Evolutionary conservation across 345 rosid genomes (phyloP), one percentile per base, ranked within the genome.

Genomic region (Eucalyptus tenuipes): DNA sequence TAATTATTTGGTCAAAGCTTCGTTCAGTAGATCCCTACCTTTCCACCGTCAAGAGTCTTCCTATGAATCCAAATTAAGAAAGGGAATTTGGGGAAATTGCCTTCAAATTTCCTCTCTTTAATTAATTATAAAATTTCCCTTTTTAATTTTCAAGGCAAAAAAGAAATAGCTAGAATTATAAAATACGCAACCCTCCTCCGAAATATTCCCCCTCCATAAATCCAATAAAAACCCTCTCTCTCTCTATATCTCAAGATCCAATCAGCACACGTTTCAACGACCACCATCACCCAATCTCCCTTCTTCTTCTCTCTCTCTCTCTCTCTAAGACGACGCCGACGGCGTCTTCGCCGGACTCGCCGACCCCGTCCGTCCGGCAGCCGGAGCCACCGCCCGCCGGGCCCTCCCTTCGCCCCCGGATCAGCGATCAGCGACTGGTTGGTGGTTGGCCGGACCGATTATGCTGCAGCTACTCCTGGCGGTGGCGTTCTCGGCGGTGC

Each of bases 401-500:
- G 79, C 17, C 29, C 61, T 55, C 88, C 37, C 87, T 29, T 10
- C 87, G 18, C 88, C 24, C 50, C 81, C 61, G 81, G n/a, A 49
- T 59, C 88, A 6, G 59, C 40, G 40, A 55, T 52, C 13, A 53
- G 89, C n/a, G 52, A 42, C 87, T 87, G 90, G 61, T 55, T 61
- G 75, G 59, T 20, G 75, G 31, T 27, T 15, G 75, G 40, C 75
- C 75, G 31, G 33, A 55, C 49, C 84, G 33, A 89, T 89, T 89
- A 89, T 89, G 90, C 89, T 93, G 90, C 92, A 91, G 88, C 85
- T 93, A 7, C 49, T 93, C 13, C 91, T 93, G 87, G 93, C 93
- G 85, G 93, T 93, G 88, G 94, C 92, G 81, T 93, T 93, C 93
- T 93, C 94, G 64, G 94, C 92, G 53, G 91, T 90, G 86, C 93